These are phyloP conservation scores for Aureobasidium leucospermi DNA, from an alignment of 2,329 filamentous ascomycete species.

Conservation along the genomic window DNA sequence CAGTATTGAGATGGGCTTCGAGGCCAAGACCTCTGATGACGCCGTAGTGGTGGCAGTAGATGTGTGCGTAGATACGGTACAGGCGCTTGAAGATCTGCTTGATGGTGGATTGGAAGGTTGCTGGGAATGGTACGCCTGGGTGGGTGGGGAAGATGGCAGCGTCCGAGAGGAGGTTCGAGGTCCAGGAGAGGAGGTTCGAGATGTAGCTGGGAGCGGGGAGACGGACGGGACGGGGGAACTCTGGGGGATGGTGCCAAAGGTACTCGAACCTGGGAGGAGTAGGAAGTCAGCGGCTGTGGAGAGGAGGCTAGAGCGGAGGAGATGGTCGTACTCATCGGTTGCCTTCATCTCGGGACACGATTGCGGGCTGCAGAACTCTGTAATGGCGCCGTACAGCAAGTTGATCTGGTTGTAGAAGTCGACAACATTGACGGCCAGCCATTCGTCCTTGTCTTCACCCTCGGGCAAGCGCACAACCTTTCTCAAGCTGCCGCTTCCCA, in stretches of 20 bases:
- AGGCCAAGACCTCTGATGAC: slow-evolving; percentile 91
- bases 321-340: slow-evolving; percentile 74
- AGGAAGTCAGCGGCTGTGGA: not conserved
- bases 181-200: slow-evolving; percentile 95
- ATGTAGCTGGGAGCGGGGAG: slow-evolving; percentile 97
- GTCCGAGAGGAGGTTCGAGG: slow-evolving; percentile 91
- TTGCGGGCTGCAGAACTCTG: slow-evolving; percentile 95
- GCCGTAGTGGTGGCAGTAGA: slow-evolving; percentile 97
- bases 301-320: not conserved
- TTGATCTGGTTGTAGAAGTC: slow-evolving; percentile 99
- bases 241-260: slow-evolving; percentile 93
- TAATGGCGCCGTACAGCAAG: slow-evolving; percentile 95
- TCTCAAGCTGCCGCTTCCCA: slow-evolving; percentile 86
- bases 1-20: slow-evolving; percentile 95
- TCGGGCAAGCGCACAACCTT: slow-evolving; percentile 97
- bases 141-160: slow-evolving; percentile 75
- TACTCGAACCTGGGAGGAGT: slow-evolving; percentile 71
- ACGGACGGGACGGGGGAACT: slow-evolving; percentile 93
- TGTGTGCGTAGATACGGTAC: slow-evolving; percentile 94
- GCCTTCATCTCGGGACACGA: slow-evolving; percentile 99
- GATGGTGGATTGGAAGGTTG: slow-evolving; percentile 84
- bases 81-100: slow-evolving; percentile 99
- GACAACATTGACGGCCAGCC: slow-evolving; percentile 97
- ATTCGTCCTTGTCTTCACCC: slow-evolving; percentile 95
- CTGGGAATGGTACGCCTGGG: slow-evolving; percentile 81